phyloP scores from a whole-genome alignment of 805 yeast species.

The Starmerella stellata region DNA sequence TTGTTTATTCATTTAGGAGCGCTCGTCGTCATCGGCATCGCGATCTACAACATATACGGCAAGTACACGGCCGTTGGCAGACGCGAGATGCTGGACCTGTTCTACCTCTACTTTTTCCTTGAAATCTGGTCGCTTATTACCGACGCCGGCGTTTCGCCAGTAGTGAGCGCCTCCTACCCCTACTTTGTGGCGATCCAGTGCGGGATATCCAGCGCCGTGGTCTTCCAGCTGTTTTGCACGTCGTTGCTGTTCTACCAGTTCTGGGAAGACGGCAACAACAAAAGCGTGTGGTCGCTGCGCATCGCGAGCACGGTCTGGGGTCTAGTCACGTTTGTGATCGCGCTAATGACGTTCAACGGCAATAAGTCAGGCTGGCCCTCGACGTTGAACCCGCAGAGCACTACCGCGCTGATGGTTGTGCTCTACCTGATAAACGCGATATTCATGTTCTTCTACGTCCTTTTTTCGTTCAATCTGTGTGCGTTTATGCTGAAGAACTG shows the following conservation, averaged over 20 bases:
- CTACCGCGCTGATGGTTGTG: conserved; percentile 53
- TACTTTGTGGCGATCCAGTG: conserved; percentile 71
- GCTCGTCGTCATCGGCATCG: conserved; percentile 43
- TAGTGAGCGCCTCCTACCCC: conserved; percentile 54
- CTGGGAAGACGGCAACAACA: conserved; percentile 83
- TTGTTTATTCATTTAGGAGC: conserved; percentile 72
- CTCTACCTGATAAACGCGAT: conserved; percentile 56
- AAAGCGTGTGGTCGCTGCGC: conserved; percentile 42
- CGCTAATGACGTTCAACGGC: conserved; percentile 52
- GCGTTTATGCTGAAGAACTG: conserved; percentile 47
- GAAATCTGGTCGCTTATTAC: conserved; percentile 54
- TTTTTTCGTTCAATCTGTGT: conserved; percentile 53
- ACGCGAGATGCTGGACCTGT: conserved; percentile 61
- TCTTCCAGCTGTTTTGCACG: conserved; percentile 48
- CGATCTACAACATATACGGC: conserved; percentile 56
- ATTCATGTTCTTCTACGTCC: conserved; percentile 40
- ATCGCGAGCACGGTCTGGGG: conserved; percentile 39
- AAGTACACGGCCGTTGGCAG: conserved; percentile 94
- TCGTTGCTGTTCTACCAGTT: conserved; percentile 74
- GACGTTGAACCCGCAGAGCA: conserved; percentile 32
- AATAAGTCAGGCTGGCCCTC: conserved; percentile 28
- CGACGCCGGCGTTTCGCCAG: conserved; percentile 85
- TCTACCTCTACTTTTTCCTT: conserved; percentile 40
- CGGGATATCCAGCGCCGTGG: conserved; percentile 54
- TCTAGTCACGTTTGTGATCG: conserved; percentile 43